A percentile compares a stretch with the other conserved stretches of the same genome.
phyloP scores from a whole-genome alignment of 2,329 filamentous ascomycete species.

The Aspergillus uvarum region DNA sequence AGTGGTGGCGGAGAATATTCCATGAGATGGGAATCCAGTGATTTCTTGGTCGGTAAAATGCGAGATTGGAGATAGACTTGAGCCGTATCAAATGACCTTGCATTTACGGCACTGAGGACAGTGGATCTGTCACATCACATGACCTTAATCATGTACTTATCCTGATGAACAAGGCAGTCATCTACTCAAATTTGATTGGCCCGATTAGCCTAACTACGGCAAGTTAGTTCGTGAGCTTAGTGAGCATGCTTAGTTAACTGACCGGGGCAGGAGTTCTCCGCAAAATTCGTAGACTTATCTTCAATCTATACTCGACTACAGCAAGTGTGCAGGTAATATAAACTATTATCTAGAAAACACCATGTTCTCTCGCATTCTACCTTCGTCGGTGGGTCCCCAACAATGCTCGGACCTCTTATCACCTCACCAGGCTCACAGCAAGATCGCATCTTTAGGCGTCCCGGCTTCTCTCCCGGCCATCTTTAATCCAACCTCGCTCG shows the following conservation, averaged over 20 bases:
- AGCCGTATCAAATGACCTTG: no score
- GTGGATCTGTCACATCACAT: no score
- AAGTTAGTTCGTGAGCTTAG: not conserved
- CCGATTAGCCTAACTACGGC: not conserved
- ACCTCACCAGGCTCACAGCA: constrained; percentile 13
- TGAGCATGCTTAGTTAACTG: not conserved
- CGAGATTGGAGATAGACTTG: no score
- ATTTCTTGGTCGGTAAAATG: not conserved
- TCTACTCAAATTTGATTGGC: not conserved
- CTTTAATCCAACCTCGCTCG: constrained; percentile 22
- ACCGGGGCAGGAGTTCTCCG: not conserved
- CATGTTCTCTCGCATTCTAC: constrained; percentile 31
- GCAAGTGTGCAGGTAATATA: not conserved
- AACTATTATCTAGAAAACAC: constrained; percentile 4
- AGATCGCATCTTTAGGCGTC: constrained; percentile 25
- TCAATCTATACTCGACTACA: not conserved
- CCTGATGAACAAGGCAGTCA: no score
- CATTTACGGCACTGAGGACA: no score
- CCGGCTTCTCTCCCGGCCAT: constrained; percentile 31
- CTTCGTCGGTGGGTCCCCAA: constrained; percentile 21
- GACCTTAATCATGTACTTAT: no score
- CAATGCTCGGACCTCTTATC: not conserved
- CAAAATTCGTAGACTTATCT: not conserved
- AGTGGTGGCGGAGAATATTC: constrained; percentile 9
- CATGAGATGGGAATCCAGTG: not conserved